Base-by-base conservation (phyloP, 805 yeast species). In the Kazachstania kunashirensis region DNA sequence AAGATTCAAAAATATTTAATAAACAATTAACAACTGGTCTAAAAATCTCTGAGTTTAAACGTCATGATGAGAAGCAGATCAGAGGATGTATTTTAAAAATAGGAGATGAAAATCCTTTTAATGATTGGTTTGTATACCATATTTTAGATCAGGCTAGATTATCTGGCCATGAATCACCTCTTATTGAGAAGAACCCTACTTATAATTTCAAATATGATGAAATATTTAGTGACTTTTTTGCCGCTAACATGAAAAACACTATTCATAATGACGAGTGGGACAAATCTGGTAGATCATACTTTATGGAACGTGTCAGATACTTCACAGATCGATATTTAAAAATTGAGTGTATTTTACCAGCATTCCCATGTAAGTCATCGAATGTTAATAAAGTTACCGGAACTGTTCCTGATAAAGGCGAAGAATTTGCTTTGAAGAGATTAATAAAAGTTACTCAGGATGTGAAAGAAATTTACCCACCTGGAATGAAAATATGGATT, bases 331-430 rank as follows among this genome's bases (percentile, higher is more conserved):
- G 75, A 49, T 57, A 62, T 43, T 37, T 65, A 21, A 65, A 64
- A 27, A 63, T 75, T 42, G 76, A 74, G 51, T 71, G 75, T 11
- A 76, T 74, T 7, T 57, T 75, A 34, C 81, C 81, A 5, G 81
- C 81, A 0, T 75, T 75, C 42, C 81, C 81, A 8, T 75, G 80
- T 47, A 75, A 75, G 49, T 71, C 79, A 0, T 73, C 79, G n/a
- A 75, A 75, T 45, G 38, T 50, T 21, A 63, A 68, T 24, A 75
- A 75, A 47, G 80, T 75, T 3, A 59, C 63, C 25, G 67, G 71
- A 5, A 40, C 49, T 14, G 48, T 53, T 30, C 81, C 81, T 5
- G 81, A 75, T 45, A 67, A 66, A 52, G 81, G 80, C 24, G 71
- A 66, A 44, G 68, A 63, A 37, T 39, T 66, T 10, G 70, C 70